Conservation (phyloP, 139 green algal genomes). For the Coccomyxa sp. region DNA sequence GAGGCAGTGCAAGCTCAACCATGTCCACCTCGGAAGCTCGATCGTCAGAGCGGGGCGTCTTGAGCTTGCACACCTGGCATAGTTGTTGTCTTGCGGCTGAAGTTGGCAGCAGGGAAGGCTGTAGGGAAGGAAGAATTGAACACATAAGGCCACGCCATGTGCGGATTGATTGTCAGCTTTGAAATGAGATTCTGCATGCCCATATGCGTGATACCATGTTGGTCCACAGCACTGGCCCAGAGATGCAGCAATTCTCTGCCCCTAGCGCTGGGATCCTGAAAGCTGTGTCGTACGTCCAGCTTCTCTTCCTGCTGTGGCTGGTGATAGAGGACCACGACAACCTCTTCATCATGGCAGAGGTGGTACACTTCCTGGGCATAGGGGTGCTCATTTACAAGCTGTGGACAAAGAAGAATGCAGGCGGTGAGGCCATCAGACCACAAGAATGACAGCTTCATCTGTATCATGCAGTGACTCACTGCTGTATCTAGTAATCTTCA, state of each 20-base stretch:
- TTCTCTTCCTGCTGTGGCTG: conserved; percentile 63
- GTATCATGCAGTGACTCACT: not conserved
- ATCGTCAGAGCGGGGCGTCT: not conserved
- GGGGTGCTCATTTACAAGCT: conserved; percentile 92
- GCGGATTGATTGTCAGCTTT: not conserved
- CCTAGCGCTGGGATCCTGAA: no score
- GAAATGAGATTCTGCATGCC: not conserved
- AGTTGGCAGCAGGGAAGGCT: no score
- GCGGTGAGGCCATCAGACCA: conserved; percentile 49
- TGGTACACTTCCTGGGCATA: conserved; percentile 92
- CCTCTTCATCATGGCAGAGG: conserved; percentile 92
- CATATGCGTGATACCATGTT: not conserved
- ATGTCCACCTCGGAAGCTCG: not conserved
- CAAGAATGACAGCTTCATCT: not conserved
- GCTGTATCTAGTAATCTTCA: not conserved
- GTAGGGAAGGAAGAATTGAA: no score
- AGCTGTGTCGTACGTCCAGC: conserved; percentile 20
- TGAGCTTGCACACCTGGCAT: not conserved
- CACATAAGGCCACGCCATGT: not conserved
- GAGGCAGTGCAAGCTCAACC: not conserved
- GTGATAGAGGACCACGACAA: conserved; percentile 97
- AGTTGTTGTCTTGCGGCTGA: not conserved
- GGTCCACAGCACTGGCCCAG: not conserved
- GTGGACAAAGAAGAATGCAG: conserved; percentile 75
- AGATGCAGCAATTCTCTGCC: not conserved